A percentile compares a stretch with the other conserved stretches of the same genome.
These are phyloP conservation scores for Sugiyamaella pinicola DNA, from an alignment of 1,139 yeast species.

Conservation along the genomic window DNA sequence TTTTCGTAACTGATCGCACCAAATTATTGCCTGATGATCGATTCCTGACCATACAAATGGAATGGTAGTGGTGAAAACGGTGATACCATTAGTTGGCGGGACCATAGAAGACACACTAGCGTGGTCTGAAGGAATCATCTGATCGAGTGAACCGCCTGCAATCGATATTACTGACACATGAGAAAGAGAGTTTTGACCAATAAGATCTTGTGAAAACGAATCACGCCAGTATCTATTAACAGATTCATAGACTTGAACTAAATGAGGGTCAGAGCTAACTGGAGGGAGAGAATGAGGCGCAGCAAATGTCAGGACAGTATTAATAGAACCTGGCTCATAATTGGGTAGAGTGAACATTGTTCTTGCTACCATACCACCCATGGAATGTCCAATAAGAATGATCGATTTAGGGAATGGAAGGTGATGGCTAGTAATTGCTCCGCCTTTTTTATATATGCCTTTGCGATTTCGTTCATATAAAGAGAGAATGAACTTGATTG, in stretches of 20 bases:
- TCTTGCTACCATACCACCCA: slow-evolving; percentile 85
- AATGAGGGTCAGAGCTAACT: slow-evolving; percentile 80
- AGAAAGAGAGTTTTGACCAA: slow-evolving; percentile 39
- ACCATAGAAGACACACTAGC: slow-evolving; percentile 65
- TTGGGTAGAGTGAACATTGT: slow-evolving; percentile 74
- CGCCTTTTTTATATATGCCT: neutral
- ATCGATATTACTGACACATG: slow-evolving; percentile 52
- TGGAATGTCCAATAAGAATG: slow-evolving; percentile 69
- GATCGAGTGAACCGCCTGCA: slow-evolving; percentile 75
- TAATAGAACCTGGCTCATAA: slow-evolving; percentile 63
- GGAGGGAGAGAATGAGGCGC: slow-evolving; percentile 88
- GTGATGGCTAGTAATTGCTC: neutral
- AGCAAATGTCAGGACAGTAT: slow-evolving; percentile 73
- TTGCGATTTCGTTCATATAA: slow-evolving; percentile 51
- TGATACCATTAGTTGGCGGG: slow-evolving; percentile 71
- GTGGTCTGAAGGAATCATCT: slow-evolving; percentile 78
- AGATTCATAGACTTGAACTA: slow-evolving; percentile 64
- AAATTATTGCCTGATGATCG: slow-evolving; percentile 84
- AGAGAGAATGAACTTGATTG: slow-evolving; percentile 70
- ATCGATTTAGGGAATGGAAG: slow-evolving; percentile 53
- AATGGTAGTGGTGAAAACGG: slow-evolving; percentile 77
- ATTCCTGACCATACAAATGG: slow-evolving; percentile 86
- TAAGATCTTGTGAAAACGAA: slow-evolving; percentile 37
- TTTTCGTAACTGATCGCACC: slow-evolving; percentile 80
- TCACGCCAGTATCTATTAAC: slow-evolving; percentile 68